Conservation (phyloP, 2,329 filamentous ascomycete species). For the Fusarium nygamai region DNA sequence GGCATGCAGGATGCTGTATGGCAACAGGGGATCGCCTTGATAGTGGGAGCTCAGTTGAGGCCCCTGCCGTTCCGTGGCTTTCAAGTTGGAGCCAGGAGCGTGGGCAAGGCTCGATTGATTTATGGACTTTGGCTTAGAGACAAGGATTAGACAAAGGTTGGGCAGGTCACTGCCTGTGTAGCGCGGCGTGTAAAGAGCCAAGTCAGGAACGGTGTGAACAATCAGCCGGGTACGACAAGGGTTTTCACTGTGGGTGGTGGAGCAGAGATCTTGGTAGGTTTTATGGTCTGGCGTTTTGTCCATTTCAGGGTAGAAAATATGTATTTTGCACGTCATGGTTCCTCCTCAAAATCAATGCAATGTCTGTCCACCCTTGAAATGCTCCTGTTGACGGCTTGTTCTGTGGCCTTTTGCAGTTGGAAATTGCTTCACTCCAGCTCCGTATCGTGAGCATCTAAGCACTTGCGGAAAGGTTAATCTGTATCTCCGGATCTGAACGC, state of each 20-base stretch:
- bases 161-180: conserved; percentile 8
- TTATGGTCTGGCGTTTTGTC: conserved; percentile 1
- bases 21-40: conserved; percentile 10
- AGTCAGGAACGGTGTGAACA: conserved; percentile 43
- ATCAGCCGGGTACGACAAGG: conserved; percentile 42
- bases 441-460: conserved; percentile 21
- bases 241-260: conserved; percentile 32
- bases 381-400: neutral
- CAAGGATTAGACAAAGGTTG: conserved; percentile 19
- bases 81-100: conserved; percentile 27
- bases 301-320: conserved; percentile 16
- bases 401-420: neutral
- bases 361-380: neutral
- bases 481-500: conserved; percentile 2
- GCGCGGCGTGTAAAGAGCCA: conserved; percentile 32
- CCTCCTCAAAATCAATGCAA: conserved; percentile 18
- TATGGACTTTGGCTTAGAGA: conserved; percentile 16
- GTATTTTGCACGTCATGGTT: conserved; percentile 31
- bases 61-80: conserved; percentile 18
- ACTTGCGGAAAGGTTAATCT: conserved; percentile 25
- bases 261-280: conserved; percentile 27
- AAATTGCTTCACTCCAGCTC: conserved; percentile 7
- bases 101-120: conserved; percentile 12
- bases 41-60: conserved; percentile 8
- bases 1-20: conserved; percentile 15